Evolutionary conservation across 1,284 basidiomycete genomes (phyloP), one percentile per base, ranked within the genome.

Genomic region (Somion occarium): DNA sequence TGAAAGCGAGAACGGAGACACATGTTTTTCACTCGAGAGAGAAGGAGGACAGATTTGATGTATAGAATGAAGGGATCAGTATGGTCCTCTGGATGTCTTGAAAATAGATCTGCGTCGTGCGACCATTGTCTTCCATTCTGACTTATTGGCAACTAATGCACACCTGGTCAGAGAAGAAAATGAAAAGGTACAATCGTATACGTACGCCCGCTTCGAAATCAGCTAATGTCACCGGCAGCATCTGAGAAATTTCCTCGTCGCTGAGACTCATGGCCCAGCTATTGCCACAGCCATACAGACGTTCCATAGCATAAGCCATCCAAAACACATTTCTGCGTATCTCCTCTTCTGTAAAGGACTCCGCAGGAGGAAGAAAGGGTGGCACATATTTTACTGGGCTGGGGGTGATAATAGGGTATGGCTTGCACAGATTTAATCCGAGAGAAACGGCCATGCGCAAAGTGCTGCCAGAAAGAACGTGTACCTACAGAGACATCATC

Each of bases 51-150:
- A 24, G 77, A 75, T 61, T 88, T 88, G 63, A 86, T 73, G 58
- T 83, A 85, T 27, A 88, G 61, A 19, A 76, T 77, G 56, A 85
- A 85, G 1, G 84, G 78, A 61, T 88, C 85, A 0, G 78, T 80
- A 57, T 83, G 79, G 19, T 74, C 70, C 44, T 75, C 74, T 22
- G 79, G 79, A 60, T 85, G 81, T 3, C 67, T 60, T 3, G 80
- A 69, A 19, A 86, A 70, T 15, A 84, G 64, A 59, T 82, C 74
- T 53, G 69, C 71, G 13, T 71, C 73, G 55, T 84, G 79, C 0
- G 82, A 78, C 75, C 83, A 83, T 63, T 87, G 84, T 18, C 85
- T 73, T 44, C 78, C 73, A 25, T 47, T 27, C 5, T 5, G 25
- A 34, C 9, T 38, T 5, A 13, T n/a, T n/a, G n/a, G n/a, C n/a